These are phyloP conservation scores for Scolecobasidium constrictum DNA, from an alignment of 2,329 filamentous ascomycete species.

Conservation along the genomic window DNA sequence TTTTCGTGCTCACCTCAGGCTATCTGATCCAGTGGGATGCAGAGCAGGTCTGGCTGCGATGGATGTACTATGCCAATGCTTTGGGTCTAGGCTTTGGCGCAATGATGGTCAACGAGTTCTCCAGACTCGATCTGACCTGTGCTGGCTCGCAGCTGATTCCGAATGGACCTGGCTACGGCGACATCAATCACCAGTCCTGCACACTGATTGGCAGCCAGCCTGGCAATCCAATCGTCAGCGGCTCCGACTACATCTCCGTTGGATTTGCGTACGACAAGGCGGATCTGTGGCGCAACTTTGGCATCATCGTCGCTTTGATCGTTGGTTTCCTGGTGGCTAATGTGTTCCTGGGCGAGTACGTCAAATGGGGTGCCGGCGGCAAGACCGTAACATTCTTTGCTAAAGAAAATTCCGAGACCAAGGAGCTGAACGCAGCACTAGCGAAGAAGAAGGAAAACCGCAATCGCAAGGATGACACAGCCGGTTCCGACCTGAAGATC, in stretches of 20 bases:
- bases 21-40: constrained; percentile 73
- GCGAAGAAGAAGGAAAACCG: constrained; percentile 25
- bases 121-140: constrained; percentile 57
- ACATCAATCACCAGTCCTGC: constrained; percentile 69
- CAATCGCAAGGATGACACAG: constrained; percentile 18
- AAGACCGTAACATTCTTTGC: constrained; percentile 68
- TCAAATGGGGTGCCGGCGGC: constrained; percentile 72
- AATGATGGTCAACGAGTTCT: constrained; percentile 84
- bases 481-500: constrained; percentile 32
- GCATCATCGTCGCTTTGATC: constrained; percentile 68
- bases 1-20: constrained; percentile 72
- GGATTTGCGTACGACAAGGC: constrained; percentile 55
- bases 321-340: constrained; percentile 66
- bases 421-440: constrained; percentile 54
- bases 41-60: constrained; percentile 65
- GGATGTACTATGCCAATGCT: constrained; percentile 70
- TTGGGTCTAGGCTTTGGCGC: constrained; percentile 64
- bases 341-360: constrained; percentile 64
- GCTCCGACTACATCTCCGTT: constrained; percentile 55
- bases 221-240: constrained; percentile 53
- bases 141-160: constrained; percentile 58
- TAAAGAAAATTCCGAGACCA: constrained; percentile 56
- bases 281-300: constrained; percentile 74
- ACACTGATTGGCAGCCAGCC: constrained; percentile 62
- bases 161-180: constrained; percentile 54